A percentile compares a stretch with the other conserved stretches of the same genome.
Conservation (phyloP, 202 grass and related monocot species). For the Setaria viridis region DNA sequence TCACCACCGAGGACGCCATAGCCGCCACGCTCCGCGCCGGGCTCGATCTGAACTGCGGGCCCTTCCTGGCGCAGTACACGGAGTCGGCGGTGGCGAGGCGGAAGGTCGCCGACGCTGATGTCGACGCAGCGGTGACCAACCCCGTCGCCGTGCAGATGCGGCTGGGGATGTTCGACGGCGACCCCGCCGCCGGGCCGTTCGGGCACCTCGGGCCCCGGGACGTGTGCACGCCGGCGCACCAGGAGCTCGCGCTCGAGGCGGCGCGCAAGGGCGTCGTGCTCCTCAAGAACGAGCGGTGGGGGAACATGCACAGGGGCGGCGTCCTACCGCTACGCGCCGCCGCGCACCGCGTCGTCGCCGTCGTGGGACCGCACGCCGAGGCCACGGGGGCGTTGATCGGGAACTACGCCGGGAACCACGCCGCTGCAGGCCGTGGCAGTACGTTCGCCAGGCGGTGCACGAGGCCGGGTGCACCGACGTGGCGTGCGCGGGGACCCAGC, state of each 20-base stretch:
- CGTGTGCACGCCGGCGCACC: conserved; percentile 68
- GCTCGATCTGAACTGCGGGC: conserved; percentile 82
- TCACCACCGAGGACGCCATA: conserved; percentile 68
- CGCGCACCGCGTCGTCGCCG: conserved; percentile 40
- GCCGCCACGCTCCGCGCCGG: conserved; percentile 75
- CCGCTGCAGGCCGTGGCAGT: conserved; percentile 66
- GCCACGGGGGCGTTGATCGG: conserved; percentile 81
- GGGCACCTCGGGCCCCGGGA: conserved; percentile 57
- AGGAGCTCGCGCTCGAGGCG: conserved; percentile 69
- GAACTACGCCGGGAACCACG: conserved; percentile 83
- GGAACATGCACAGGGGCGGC: too few species aligned
- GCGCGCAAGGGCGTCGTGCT: conserved; percentile 73
- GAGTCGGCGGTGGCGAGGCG: conserved; percentile 44
- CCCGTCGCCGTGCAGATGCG: conserved; percentile 80
- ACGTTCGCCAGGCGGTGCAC: conserved; percentile 39
- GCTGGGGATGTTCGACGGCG: conserved; percentile 85
- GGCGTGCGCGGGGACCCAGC: conserved; percentile 48
- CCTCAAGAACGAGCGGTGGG: conserved; percentile 49
- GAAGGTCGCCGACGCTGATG: conserved; percentile 58
- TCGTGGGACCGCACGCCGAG: conserved; percentile 71
- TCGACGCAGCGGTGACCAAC: conserved; percentile 65
- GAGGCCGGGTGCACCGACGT: conserved; percentile 69
- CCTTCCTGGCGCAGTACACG: conserved; percentile 65
- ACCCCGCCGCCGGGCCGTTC: conserved; percentile 53
- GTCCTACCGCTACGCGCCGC: conserved; percentile 10